phyloP scores from a whole-genome alignment of 352 stramenopile genomes.

The Bremia lactucae region DNA sequence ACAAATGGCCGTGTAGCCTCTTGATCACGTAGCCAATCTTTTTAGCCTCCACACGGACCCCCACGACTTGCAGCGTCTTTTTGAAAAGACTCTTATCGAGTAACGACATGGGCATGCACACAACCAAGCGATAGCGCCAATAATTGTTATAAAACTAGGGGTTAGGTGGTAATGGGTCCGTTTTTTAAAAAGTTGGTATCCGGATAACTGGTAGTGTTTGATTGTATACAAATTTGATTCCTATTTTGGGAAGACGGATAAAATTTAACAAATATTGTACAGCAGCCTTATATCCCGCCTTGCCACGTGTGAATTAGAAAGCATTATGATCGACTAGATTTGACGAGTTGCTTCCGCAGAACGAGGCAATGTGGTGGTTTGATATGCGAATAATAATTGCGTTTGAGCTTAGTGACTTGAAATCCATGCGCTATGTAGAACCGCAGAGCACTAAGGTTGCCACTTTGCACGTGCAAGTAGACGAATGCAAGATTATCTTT shows the following conservation, averaged over 20 bases:
- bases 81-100: conserved; percentile 65
- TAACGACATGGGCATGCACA: conserved; percentile 21
- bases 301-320: no score
- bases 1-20: conserved; percentile 54
- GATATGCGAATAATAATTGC: conserved; percentile 92
- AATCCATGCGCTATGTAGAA: conserved; percentile 89
- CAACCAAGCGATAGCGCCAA: no score
- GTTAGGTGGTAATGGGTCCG: no score
- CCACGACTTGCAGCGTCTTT: conserved; percentile 58
- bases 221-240: no score
- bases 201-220: no score
- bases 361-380: conserved; percentile 89
- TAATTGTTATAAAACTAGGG: no score
- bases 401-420: conserved; percentile 70
- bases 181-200: no score
- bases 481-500: conserved; percentile 40
- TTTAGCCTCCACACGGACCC: conserved; percentile 67
- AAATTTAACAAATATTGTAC: no score
- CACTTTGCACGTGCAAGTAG: conserved; percentile 89
- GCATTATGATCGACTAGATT: no score
- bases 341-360: conserved; percentile 68
- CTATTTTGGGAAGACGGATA: no score
- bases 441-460: conserved; percentile 79
- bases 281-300: no score
- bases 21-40: conserved; percentile 71